phyloP scores from a whole-genome alignment of 2,329 filamentous ascomycete genomes.

The Colletotrichum falcatum region DNA sequence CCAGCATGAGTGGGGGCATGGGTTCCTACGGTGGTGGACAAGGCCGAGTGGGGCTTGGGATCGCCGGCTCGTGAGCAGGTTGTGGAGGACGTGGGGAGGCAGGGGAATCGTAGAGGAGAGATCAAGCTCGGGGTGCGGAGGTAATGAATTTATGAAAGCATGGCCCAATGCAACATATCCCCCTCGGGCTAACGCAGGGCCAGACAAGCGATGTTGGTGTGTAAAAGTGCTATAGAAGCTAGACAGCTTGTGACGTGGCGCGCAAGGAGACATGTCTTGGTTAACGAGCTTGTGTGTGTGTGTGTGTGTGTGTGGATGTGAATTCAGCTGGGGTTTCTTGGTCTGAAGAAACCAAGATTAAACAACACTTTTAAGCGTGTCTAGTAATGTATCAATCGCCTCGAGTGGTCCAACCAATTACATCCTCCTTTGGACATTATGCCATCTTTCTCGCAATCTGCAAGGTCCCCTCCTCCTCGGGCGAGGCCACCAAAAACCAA shows the following conservation, averaged over 20 bases:
- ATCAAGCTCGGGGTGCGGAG: conserved; percentile 14
- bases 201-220: not conserved
- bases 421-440: not conserved
- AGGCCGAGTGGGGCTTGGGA: conserved; percentile 63
- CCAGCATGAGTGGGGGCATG: no score
- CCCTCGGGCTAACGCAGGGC: not conserved
- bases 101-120: not conserved
- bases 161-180: conserved; percentile 29
- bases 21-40: conserved; percentile 43
- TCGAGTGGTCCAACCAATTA: not conserved
- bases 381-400: not conserved
- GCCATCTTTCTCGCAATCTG: not conserved
- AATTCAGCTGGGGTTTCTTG: not conserved
- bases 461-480: not conserved
- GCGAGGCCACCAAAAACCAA: not conserved
- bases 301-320: no score
- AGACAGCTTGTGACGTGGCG: not conserved
- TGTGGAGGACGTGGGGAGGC: not conserved
- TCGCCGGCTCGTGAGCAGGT: conserved; percentile 58
- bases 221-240: not conserved
- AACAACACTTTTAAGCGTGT: not conserved
- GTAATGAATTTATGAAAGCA: conserved; percentile 40
- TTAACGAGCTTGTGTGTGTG: not conserved
- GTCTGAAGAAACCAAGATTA: not conserved
- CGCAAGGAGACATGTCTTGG: not conserved